Evolutionary conservation across 805 yeast genomes (phyloP).

Genomic region (Saccharomycopsis olivae): DNA sequence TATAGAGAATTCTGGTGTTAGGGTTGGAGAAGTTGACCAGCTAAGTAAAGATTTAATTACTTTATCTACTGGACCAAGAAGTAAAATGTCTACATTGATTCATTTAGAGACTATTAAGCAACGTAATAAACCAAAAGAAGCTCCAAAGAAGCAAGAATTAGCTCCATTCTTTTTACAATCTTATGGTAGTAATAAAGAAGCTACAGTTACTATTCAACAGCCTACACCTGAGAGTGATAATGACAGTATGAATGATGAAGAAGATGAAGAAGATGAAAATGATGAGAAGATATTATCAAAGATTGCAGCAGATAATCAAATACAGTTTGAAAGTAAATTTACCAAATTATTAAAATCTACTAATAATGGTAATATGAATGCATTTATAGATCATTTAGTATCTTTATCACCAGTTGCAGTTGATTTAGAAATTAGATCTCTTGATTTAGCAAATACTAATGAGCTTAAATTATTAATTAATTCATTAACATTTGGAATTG

Average conservation of each 20-base stretch:
- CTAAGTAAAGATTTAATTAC: slow-evolving; percentile 56
- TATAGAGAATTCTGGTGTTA: slow-evolving; percentile 19
- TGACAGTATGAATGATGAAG: slow-evolving; percentile 19
- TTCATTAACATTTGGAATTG: slow-evolving; percentile 56
- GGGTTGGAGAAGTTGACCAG: slow-evolving; percentile 48
- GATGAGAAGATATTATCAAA: slow-evolving; percentile 20
- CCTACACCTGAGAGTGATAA: slow-evolving; percentile 21
- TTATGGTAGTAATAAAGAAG: slow-evolving; percentile 25
- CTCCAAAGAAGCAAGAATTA: slow-evolving; percentile 73
- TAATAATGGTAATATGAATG: slow-evolving; percentile 13
- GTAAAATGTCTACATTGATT: slow-evolving; percentile 65
- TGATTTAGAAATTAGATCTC: slow-evolving; percentile 80
- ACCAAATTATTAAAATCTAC: slow-evolving; percentile 49
- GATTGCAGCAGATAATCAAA: slow-evolving; percentile 18
- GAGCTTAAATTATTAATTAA: slow-evolving; percentile 58
- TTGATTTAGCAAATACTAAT: slow-evolving; percentile 56
- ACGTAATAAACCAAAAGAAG: slow-evolving; percentile 84
- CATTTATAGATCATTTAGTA: slow-evolving; percentile 46
- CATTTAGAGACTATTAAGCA: slow-evolving; percentile 76
- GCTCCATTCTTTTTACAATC: slow-evolving; percentile 74
- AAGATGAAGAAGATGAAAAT: slow-evolving; percentile 15
- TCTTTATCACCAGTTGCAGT: slow-evolving; percentile 62
- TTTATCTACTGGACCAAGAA: slow-evolving; percentile 65
- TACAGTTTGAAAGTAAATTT: slow-evolving; percentile 62
- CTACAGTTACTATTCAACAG: slow-evolving; percentile 19